Evolutionary conservation across 2,329 filamentous ascomycete species (phyloP).

Genomic region (Scytalidium sp.): DNA sequence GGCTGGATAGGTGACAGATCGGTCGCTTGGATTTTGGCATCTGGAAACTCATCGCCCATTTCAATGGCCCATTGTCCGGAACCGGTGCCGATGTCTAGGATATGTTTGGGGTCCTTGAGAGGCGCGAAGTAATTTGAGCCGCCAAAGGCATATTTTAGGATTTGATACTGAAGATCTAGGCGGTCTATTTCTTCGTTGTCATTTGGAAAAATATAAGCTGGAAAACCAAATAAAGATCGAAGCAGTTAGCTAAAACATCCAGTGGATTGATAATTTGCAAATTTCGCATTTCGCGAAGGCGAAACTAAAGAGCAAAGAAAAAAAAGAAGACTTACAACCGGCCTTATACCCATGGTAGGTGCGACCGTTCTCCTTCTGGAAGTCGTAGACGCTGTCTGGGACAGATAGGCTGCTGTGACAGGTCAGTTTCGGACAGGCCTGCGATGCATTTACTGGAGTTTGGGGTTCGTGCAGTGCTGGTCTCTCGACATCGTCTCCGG

Average conservation of each 20-base stretch:
- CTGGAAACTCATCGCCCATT: slow-evolving; percentile 59
- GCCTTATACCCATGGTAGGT: slow-evolving; percentile 23
- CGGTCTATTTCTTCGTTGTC: slow-evolving; percentile 44
- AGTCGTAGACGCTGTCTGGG: slow-evolving; percentile 14
- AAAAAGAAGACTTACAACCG: slow-evolving; percentile 5
- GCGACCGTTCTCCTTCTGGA: slow-evolving; percentile 22
- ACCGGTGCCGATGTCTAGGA: slow-evolving; percentile 47
- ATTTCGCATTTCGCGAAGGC: background rate
- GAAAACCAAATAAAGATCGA: background rate
- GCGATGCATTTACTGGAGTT: background rate
- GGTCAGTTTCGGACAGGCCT: background rate
- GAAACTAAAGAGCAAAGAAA: background rate
- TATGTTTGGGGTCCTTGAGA: slow-evolving; percentile 32
- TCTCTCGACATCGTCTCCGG: slow-evolving; percentile 15
- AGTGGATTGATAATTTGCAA: too few relatives aligned
- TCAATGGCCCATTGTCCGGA: slow-evolving; percentile 63
- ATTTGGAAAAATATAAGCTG: slow-evolving; percentile 32
- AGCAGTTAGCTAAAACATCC: background rate
- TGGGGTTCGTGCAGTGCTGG: background rate
- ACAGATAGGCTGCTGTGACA: slow-evolving; percentile 7
- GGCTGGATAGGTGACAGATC: slow-evolving; percentile 67
- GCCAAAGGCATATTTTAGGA: slow-evolving; percentile 37
- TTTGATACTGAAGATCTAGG: slow-evolving; percentile 42
- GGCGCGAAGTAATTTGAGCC: slow-evolving; percentile 39
- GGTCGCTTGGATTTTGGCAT: slow-evolving; percentile 54